Evolutionary conservation across 306 rosid genomes (phyloP).

Genomic region (Prunus campanulata): DNA sequence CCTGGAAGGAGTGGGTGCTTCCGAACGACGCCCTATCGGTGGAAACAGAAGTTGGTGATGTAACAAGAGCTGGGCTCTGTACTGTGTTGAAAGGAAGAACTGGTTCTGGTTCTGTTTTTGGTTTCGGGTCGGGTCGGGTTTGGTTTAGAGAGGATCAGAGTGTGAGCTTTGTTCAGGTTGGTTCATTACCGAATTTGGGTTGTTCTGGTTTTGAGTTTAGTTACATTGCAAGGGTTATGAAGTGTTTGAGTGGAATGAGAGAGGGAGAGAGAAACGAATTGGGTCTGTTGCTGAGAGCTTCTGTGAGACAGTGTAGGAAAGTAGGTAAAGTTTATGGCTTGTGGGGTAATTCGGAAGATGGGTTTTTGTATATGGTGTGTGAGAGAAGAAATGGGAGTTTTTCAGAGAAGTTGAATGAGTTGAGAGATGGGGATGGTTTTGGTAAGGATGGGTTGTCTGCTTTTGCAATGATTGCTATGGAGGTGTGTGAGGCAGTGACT

Average conservation of each 20-base stretch:
- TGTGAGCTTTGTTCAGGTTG: conserved; percentile 52
- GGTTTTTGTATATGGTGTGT: conserved; percentile 56
- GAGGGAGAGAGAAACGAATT: conserved; percentile 58
- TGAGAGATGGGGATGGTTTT: conserved; percentile 34
- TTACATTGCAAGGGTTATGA: conserved; percentile 48
- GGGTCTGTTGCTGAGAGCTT: conserved; percentile 54
- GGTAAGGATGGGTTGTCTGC: conserved; percentile 33
- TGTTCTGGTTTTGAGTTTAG: conserved; percentile 40
- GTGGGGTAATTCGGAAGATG: conserved; percentile 70
- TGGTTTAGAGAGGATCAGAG: conserved; percentile 34
- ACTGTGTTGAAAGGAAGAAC: conserved; percentile 28
- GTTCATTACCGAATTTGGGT: conserved; percentile 26
- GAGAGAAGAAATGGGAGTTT: conserved; percentile 38
- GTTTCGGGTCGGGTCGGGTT: conserved; percentile 33
- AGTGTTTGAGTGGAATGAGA: conserved; percentile 63
- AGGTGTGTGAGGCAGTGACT: conserved; percentile 59
- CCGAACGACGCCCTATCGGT: conserved; percentile 48
- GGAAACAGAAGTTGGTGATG: conserved; percentile 9
- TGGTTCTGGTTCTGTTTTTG: conserved; percentile 23
- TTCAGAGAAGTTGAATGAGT: conserved; percentile 34
- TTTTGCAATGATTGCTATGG: conserved; percentile 48
- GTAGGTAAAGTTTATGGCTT: conserved; percentile 58
- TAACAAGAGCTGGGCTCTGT: conserved; percentile 12
- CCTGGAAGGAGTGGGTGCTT: conserved; percentile 73
- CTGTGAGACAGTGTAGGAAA: conserved; percentile 40